Evolutionary conservation across 768 basidiomycete genomes (phyloP).

Genomic region (Hydnum rufescens): DNA sequence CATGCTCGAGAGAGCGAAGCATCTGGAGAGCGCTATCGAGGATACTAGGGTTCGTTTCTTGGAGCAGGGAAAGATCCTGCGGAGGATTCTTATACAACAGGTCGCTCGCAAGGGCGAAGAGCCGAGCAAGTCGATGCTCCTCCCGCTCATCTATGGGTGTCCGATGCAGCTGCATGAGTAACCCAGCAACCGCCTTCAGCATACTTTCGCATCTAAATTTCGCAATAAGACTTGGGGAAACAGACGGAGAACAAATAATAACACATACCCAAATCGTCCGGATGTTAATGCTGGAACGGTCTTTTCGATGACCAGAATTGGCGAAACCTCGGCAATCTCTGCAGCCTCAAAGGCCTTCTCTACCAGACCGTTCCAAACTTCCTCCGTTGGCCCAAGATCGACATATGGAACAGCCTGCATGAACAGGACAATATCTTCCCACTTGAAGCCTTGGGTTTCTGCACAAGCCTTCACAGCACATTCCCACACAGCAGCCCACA

Average conservation of each 20-base stretch:
- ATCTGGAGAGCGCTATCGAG: not conserved
- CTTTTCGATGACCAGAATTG: not conserved
- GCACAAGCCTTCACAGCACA: not conserved
- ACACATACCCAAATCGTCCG: not conserved
- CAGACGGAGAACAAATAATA: not conserved
- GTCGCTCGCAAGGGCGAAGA: not conserved
- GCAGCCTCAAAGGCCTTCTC: not conserved
- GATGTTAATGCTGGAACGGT: not conserved
- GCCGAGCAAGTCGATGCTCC: not conserved
- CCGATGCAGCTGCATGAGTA: not conserved
- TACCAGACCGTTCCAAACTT: no score
- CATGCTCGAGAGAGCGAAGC: not conserved
- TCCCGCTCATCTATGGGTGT: no score
- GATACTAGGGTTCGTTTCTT: not conserved
- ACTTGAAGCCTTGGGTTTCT: not conserved
- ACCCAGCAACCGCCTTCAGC: not conserved
- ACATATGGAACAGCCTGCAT: not conserved
- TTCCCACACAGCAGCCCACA: not conserved
- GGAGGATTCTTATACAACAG: not conserved
- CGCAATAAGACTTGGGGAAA: no score
- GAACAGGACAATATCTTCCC: not conserved
- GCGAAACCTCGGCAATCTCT: not conserved
- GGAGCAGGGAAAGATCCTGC: not conserved
- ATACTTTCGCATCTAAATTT: not conserved
- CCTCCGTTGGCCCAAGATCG: no score